Evolutionary conservation across 2,329 filamentous ascomycete species (phyloP), one percentile per base, ranked within the genome.

Genomic region (Alternaria solani): DNA sequence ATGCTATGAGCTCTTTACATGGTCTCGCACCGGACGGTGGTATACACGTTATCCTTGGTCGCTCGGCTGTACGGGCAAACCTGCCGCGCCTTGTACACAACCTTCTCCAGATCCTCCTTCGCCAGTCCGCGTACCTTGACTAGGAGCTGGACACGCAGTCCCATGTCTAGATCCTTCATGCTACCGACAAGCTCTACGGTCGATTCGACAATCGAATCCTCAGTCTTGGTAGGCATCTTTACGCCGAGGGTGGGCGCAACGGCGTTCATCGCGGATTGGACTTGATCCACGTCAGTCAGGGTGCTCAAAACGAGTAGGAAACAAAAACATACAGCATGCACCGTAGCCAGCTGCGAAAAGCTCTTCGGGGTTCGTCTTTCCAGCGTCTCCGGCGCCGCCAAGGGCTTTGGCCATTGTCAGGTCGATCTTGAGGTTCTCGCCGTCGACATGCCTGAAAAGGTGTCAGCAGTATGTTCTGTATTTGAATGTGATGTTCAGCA

Each of bases 301-400:
- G 5, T 7, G 26, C 0, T 6, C 7, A 18, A 6, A 8, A 4
- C 3, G 1, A 20, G 18, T 0, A 8, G 7, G 12, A 16, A 7
- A 18, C 36, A 11, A n/a, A 82, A 6, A 47, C 52, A 7, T 32
- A 55, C 52, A 83, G 63, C 81, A 83, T 8, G 81, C 80, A 26
- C 81, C 82, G 60, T 82, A 83, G 23, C 81, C 81, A 0, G 81
- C 81, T 1, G 81, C 81, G 60, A 83, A 83, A 2, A 84, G 77
- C 62, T 83, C 81, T 69, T 83, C 81, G 0, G 69, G 69, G 25
- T 71, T 79, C 7, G 81, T 82, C 81, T 82, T 83, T 57, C 79
- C 64, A 1, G 51, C 44, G 23, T 70, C 68, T 67, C 77, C 72
- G 80, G 84, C 41, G 73, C 81, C 81, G 41, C 80, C 80, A 12